Percentiles rank a stretch among this genome's conserved stretches.
phyloP scores from a whole-genome alignment of 1,284 basidiomycete species.

The Marasmius fiardii region DNA sequence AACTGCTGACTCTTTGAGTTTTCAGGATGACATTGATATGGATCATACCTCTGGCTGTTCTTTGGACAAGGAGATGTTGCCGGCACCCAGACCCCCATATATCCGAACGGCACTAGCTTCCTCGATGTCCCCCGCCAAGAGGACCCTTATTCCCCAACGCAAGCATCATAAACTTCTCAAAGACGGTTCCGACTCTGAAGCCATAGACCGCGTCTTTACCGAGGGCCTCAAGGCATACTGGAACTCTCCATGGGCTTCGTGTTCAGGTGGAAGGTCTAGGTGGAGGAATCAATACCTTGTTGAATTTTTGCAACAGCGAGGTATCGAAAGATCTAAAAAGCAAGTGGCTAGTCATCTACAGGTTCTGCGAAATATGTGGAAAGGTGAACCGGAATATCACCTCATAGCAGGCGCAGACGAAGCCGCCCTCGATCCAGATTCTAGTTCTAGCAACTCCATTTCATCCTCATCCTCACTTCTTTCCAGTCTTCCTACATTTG shows the following conservation, averaged over 20 bases:
- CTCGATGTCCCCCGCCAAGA: conserved; percentile 26
- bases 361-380: conserved; percentile 82
- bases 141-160: conserved; percentile 67
- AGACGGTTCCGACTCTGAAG: conserved; percentile 69
- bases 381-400: conserved; percentile 56
- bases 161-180: conserved; percentile 82
- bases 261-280: conserved; percentile 69
- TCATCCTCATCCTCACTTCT: conserved; percentile 24
- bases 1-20: too few relatives aligned
- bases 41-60: too few relatives aligned
- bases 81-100: too few relatives aligned
- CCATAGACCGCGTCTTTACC: conserved; percentile 72
- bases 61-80: too few relatives aligned
- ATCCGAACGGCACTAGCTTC: conserved; percentile 24
- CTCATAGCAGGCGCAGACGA: conserved; percentile 76
- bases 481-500: neutral
- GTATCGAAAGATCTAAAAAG: conserved; percentile 72
- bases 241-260: conserved; percentile 75
- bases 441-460: conserved; percentile 30
- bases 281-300: conserved; percentile 83
- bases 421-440: conserved; percentile 46
- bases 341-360: conserved; percentile 84
- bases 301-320: conserved; percentile 64
- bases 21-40: too few relatives aligned
- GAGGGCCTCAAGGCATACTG: conserved; percentile 73